Conservation (phyloP, 495 filamentous ascomycete genomes). For the Pseudotulostoma volvatum region DNA sequence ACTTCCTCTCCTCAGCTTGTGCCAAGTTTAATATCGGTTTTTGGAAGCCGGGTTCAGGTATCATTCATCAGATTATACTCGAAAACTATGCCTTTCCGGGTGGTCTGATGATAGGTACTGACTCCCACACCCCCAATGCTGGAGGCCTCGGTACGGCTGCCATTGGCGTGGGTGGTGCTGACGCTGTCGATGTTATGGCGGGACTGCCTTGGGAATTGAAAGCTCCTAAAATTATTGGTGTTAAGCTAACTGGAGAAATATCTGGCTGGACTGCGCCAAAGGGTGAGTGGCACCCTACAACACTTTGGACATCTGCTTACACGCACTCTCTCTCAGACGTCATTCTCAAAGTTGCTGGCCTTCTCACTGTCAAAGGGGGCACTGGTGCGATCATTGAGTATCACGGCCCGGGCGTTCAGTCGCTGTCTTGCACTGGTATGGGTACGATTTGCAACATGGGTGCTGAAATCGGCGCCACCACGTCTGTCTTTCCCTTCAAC, state of each 20-base stretch:
- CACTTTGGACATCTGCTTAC: too few relatives aligned
- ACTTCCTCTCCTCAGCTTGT: slow-evolving; percentile 87
- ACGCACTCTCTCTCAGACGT: too few relatives aligned
- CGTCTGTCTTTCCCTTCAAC: slow-evolving; percentile 97
- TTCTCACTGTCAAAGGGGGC: slow-evolving; percentile 94
- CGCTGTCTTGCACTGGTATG: slow-evolving; percentile 52
- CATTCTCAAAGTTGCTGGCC: slow-evolving; percentile 95
- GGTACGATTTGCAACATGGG: slow-evolving; percentile 64
- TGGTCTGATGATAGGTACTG: slow-evolving; percentile 94
- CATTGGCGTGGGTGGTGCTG: slow-evolving; percentile 96
- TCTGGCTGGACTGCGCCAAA: slow-evolving; percentile 92
- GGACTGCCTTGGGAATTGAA: slow-evolving; percentile 97
- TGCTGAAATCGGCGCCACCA: slow-evolving; percentile 92
- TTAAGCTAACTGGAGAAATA: slow-evolving; percentile 78
- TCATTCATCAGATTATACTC: slow-evolving; percentile 97
- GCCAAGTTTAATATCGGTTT: slow-evolving; percentile 99
- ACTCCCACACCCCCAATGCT: slow-evolving; percentile 96
- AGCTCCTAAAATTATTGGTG: slow-evolving; percentile 93
- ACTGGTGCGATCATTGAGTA: slow-evolving; percentile 97
- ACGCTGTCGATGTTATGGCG: slow-evolving; percentile 98
- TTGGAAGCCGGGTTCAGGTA: slow-evolving; percentile 97
- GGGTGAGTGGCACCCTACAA: too few relatives aligned
- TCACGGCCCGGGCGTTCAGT: slow-evolving; percentile 68
- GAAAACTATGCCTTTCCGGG: slow-evolving; percentile 99
- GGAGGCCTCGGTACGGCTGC: slow-evolving; percentile 93